Conservation (phyloP, 140 eudicot species). For the Ambrosia hybrid region DNA sequence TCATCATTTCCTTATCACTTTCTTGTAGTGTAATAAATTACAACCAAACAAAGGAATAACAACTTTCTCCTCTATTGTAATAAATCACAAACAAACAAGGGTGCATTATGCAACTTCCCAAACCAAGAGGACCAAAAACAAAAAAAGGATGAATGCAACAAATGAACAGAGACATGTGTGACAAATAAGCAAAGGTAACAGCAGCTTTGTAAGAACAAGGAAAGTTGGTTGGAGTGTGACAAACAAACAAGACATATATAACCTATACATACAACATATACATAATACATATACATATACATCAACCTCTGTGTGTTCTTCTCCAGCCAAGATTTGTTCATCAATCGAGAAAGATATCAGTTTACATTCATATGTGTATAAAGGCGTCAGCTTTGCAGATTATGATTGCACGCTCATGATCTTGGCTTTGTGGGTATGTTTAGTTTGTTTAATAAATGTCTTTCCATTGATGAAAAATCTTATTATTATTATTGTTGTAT, state of each 20-base stretch:
- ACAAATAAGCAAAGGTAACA: constrained; percentile 38
- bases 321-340: constrained; percentile 28
- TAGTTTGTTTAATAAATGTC: too few species aligned
- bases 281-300: constrained; percentile 9
- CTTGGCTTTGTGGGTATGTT: too few species aligned
- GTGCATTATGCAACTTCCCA: constrained; percentile 1
- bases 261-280: constrained; percentile 28
- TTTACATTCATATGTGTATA: constrained; percentile 15
- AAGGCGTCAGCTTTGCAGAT: constrained; percentile 34
- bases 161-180: constrained; percentile 26
- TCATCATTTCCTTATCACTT: too few species aligned
- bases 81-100: neutral
- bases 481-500: too few species aligned
- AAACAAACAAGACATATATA: constrained; percentile 18
- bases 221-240: constrained; percentile 33
- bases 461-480: too few species aligned
- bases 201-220: constrained; percentile 25
- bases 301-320: constrained; percentile 13
- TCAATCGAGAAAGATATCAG: constrained; percentile 36
- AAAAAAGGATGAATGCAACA: constrained; percentile 25
- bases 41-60: neutral
- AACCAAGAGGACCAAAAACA: neutral
- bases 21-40: too few species aligned
- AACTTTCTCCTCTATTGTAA: too few species aligned
- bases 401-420: constrained; percentile 36